phyloP scores from a whole-genome alignment of 495 filamentous ascomycete species.

The Hyaloscypha bicolor region DNA sequence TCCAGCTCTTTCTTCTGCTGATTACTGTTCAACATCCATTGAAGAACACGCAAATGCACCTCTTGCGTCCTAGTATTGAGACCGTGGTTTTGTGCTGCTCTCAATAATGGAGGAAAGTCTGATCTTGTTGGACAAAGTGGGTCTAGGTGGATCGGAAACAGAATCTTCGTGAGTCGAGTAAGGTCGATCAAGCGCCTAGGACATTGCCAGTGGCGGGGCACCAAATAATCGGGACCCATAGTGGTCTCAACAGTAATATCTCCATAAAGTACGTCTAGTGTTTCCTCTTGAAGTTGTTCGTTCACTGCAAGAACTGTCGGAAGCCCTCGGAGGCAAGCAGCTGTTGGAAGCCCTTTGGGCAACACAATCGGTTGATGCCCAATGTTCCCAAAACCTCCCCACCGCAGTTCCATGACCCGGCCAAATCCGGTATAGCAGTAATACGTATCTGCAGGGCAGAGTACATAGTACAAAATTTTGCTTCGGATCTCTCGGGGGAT shows the following conservation, averaged over 20 bases:
- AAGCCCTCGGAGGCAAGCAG: background rate
- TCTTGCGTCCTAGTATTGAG: background rate
- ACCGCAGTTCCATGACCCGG: background rate
- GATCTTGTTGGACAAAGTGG: background rate
- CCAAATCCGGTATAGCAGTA: background rate
- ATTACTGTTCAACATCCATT: background rate
- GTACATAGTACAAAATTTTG: constrained; percentile 3
- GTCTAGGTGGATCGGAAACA: background rate
- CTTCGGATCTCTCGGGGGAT: background rate
- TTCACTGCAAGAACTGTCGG: constrained; percentile 1
- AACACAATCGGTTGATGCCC: background rate
- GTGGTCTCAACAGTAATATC: background rate
- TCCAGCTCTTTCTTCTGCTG: background rate
- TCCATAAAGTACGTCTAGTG: background rate
- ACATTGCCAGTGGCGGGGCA: background rate
- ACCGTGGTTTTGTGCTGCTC: background rate
- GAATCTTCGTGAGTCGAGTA: background rate
- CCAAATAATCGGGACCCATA: background rate
- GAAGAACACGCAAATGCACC: background rate
- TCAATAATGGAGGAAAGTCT: background rate
- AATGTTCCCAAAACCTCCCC: background rate
- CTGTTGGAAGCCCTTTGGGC: background rate
- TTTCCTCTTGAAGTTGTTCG: constrained; percentile 3
- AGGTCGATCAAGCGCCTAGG: background rate
- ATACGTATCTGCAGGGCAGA: constrained; percentile 1